Evolutionary conservation across 108 stramenopile species (phyloP), one percentile per base, ranked within the genome.

Genomic region (Craspedostauros australis): DNA sequence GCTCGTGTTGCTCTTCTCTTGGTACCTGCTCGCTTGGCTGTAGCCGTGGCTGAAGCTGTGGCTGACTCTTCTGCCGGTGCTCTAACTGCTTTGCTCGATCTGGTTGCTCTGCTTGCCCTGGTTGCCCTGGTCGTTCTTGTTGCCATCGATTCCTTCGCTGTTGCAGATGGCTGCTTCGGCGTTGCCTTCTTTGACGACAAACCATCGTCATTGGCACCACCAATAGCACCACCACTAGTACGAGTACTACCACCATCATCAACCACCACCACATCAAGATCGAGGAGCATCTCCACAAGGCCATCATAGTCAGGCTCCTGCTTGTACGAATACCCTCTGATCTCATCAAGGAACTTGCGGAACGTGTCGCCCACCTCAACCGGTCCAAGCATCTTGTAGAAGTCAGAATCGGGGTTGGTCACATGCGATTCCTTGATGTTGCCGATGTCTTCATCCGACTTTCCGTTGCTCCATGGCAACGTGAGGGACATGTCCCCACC

Each of bases 401-500:
- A 86, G 8, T 64, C 55, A 3, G 79, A 71, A 32, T 64, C 64
- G n/a, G 36, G 33, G 38, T 81, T 65, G 2, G 54, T 54, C 43
- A 89, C 60, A 21, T 72, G 58, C 12, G 54, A 28, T 41, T 62
- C 29, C 41, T 90, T 90, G 15, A 79, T 57, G 40, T 58, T n/a
- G 15, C 48, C 54, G 59, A 90, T 69, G 14, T 79, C 77, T n/a
- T 57, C 75, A 53, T 86, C 84, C 3, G 77, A 79, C 16, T 32
- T 60, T 5, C 75, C 83, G 14, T 69, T 30, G 50, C 77, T 76
- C 88, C 88, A 90, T 12, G 88, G 88, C 7, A 90, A 44, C 25
- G 60, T 39, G 22, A 32, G 28, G 4, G 61, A 46, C n/a, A 29
- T 22, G 38, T 59, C 46, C n/a, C n/a, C n/a, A 27, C 53, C 60